Evolutionary conservation across 140 eudicot genomes (phyloP), one percentile per base, ranked within the genome.

Genomic region (Flaveria floridana): DNA sequence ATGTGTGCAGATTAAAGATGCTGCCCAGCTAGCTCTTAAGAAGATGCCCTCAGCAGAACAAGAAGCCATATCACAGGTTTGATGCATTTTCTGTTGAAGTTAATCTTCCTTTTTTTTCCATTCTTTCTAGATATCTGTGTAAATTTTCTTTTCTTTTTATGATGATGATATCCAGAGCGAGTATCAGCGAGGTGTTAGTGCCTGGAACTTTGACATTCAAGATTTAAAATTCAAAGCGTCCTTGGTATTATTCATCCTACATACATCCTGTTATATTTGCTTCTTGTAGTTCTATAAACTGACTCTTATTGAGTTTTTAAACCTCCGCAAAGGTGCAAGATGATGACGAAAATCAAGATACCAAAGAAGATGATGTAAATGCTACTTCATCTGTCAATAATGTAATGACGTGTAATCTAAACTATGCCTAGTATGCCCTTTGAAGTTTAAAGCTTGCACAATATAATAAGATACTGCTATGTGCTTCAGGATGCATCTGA

Each of bases 161-260:
- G 48, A 48, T 68, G 76, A 48, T 74, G 57, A 67, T 48, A 15
- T 64, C 8, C 95, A 94, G 99, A 94, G 94, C 61, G 96, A 91
- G 90, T 94, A 94, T 81, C 94, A 94, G 76, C 89, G 96, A 87
- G 99, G 97, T 74, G 99, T 94, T 37, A 94, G 99, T 84, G 97
- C 96, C 39, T 94, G 97, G 97, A 94, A 94, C 83, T 94, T 94
- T 76, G 96, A 94, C 75, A 46, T 94, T 71, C 96, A 90, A 80
- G 97, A 94, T 84, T 85, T 94, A 55, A 94, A 94, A 83, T 80
- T 83, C 58, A 96, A 84, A 87, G 99, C 99, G 46, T 87, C 99
- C 61, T 68, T 91, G 92, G 99, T 47, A 21, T 52, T 56, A 44
- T 76, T 84, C 83, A 67, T 68, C 23, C 37, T 63, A 53, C 51